Base-by-base conservation (phyloP, 306 rosid species). In the Vigna mungo region DNA sequence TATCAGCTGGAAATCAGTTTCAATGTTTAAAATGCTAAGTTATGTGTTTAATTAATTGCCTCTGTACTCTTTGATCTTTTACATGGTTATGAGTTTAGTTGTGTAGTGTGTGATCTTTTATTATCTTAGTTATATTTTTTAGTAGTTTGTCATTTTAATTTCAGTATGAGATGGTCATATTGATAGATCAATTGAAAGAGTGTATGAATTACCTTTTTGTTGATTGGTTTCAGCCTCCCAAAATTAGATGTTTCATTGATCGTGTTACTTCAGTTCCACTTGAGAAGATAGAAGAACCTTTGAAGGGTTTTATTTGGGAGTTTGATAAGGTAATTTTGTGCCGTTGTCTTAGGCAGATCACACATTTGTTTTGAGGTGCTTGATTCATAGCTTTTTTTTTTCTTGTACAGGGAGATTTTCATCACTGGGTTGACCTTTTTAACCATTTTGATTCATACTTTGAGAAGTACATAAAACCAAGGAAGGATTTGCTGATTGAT, bases 341-440 rank as follows among this genome's bases (percentile, higher is more conserved):
- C 49, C 72, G 79, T 83, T 65, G 58, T 75, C 72, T 78, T 43
- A 14, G 13, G 16, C 43, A 41, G 16, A 10, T 21, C n/a, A 65
- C 65, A 5, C 15, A 62, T 72, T 59, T 87, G 68, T 63, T 59
- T 52, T n/a, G 64, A 81, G 73, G 65, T 70, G 39, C 70, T 81
- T 82, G 63, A 71, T 78, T 89, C 72, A 84, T 76, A 60, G 81
- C 41, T 36, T 36, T 82, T 64, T 84, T 59, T 79, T 68, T 75
- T 76, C 61, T 69, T 68, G 39, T 55, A 80, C 99, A 96, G 99
- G 99, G 99, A 72, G 98, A 96, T 85, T 92, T 96, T 83, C 97
- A 92, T 93, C 99, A 96, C 84, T 96, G 99, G 99, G 96, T 88
- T 80, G 98, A 92, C 83, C 92, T 96, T 72, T 92, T 92, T 78